These are phyloP conservation scores for Colletotrichum sansevieriae DNA, from an alignment of 2,329 filamentous ascomycete genomes.

Conservation along the genomic window DNA sequence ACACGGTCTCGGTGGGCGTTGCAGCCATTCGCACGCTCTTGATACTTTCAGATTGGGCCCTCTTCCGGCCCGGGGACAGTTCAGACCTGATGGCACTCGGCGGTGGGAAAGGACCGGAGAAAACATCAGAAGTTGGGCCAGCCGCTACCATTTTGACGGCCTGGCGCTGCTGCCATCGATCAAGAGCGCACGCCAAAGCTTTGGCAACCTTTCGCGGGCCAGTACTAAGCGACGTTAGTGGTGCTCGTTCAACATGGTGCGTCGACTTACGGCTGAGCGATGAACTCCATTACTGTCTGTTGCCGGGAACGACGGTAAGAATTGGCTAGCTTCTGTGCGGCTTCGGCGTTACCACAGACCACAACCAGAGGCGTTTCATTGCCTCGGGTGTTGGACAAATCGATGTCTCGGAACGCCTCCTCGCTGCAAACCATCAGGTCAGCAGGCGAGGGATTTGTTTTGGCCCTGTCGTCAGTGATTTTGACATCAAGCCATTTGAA, in stretches of 20 bases:
- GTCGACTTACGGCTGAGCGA: conserved; percentile 43
- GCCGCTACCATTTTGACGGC: conserved; percentile 4
- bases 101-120: background rate
- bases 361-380: conserved; percentile 40
- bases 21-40: conserved; percentile 17
- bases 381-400: conserved; percentile 41
- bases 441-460: conserved; percentile 22
- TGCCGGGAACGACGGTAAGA: conserved; percentile 28
- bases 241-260: background rate
- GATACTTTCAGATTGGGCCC: conserved; percentile 35
- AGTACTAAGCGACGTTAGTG: conserved; percentile 13
- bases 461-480: conserved; percentile 38
- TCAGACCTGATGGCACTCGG: conserved; percentile 6
- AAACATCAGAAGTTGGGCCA: conserved; percentile 20
- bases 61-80: background rate
- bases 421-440: conserved; percentile 48
- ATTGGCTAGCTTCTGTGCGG: conserved; percentile 39
- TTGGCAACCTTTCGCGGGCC: conserved; percentile 44
- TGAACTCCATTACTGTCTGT: conserved; percentile 42
- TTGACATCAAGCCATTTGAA: conserved; percentile 53
- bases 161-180: conserved; percentile 38
- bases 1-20: conserved; percentile 1
- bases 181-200: conserved; percentile 37
- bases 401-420: conserved; percentile 42
- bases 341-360: conserved; percentile 42